Percentiles rank a stretch among this genome's conserved stretches.
Evolutionary conservation across 2,329 filamentous ascomycete genomes (phyloP).

Genomic region (Neonectria neomacrospora): DNA sequence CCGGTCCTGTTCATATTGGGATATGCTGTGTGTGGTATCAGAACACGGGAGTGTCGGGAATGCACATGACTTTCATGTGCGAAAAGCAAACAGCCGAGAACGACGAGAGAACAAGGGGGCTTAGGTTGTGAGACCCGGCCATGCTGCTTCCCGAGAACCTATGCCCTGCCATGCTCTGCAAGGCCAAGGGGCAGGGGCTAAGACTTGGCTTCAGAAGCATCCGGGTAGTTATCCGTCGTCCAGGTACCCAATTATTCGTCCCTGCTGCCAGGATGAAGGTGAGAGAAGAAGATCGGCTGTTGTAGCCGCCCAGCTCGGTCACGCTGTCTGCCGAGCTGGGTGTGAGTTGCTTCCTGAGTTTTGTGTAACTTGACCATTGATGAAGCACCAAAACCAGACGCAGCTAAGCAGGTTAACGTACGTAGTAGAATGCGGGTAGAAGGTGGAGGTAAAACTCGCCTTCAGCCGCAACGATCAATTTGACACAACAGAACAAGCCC

Average conservation of each 20-base stretch:
- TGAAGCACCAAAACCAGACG: background rate
- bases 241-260: constrained; percentile 14
- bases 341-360: background rate
- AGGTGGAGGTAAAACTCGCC: background rate
- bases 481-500: constrained; percentile 1
- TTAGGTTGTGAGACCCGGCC: constrained; percentile 15
- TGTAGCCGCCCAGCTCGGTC: background rate
- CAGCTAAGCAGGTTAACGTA: background rate
- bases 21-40: background rate
- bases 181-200: constrained; percentile 13
- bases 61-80: constrained; percentile 9
- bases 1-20: background rate
- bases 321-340: background rate
- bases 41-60: constrained; percentile 14
- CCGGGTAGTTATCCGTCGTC: constrained; percentile 15
- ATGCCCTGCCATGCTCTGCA: constrained; percentile 13
- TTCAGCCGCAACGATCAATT: background rate
- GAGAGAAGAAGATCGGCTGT: background rate
- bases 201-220: constrained; percentile 15
- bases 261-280: background rate
- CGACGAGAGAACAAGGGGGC: background rate
- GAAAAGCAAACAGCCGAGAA: constrained; percentile 5
- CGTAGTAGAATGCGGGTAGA: background rate
- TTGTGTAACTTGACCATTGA: constrained; percentile 1
- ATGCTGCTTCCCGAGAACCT: constrained; percentile 22